Evolutionary conservation across 805 yeast species (phyloP), one percentile per base, ranked within the genome.

Genomic region (Teunomyces aglyptinius): DNA sequence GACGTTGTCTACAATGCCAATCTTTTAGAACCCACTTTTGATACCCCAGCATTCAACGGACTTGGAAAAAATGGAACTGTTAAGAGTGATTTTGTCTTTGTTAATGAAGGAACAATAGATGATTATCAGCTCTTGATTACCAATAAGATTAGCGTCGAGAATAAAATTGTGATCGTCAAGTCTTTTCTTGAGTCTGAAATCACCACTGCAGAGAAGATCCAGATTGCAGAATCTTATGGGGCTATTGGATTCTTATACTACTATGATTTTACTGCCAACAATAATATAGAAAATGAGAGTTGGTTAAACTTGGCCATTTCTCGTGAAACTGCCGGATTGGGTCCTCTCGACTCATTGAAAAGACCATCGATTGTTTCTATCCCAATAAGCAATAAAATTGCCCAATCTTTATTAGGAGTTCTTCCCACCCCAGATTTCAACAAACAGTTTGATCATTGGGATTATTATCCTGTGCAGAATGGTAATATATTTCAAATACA

Each of bases 391-490:
- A 51, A 47, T 13, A 58, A 60, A 32, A 45, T 64, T 1, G 51
- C 67, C 4, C 42, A 40, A 4, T 68, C 71, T 1, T 58, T 67
- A 4, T 51, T 68, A 34, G 54, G 56, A 7, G 56, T 66, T 6
- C 51, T 65, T 13, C 10, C 34, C 2, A 32, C 28, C 2, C 49
- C 43, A 3, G 38, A 40, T 11, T 46, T 40, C 18, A 16, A 39
- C 8, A 43, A 35, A 1, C 39, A 38, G 7, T 60, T 64, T 32
- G 22, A 38, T 3, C 39, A 53, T 11, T 65, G 71, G 70, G 56
- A 55, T 6, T 62, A 50, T 47, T 45, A 50, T 38, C 69, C 68
- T 63, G 64, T 89, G 46, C 73, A 72, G 41, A 60, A 54, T 43
- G 38, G 41, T 20, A 45, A 38, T 1, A 27, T 43, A 1, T 49